These are phyloP conservation scores for Mortierella sp. DNA, from an alignment of 371 early-diverging fungal genomes.

Conservation along the genomic window DNA sequence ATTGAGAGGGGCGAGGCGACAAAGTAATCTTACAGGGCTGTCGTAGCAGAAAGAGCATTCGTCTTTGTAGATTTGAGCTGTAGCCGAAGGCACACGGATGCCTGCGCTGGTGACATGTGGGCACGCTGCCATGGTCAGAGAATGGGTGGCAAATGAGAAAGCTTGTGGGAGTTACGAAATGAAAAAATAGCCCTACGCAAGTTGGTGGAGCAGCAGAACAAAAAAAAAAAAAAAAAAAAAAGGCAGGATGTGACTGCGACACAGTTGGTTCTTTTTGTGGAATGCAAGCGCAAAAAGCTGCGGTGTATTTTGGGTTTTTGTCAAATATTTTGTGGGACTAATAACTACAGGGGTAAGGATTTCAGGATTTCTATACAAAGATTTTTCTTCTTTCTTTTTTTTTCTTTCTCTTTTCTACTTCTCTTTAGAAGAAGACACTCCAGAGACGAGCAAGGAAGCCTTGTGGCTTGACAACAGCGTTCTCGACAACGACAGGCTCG, in stretches of 20 bases:
- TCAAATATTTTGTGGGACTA: too few species aligned
- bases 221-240: too few species aligned
- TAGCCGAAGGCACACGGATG: conserved; percentile 56
- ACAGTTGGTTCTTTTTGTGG: too few species aligned
- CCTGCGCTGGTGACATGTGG: conserved; percentile 34
- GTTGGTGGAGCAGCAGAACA: too few species aligned
- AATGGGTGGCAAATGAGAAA: neutral
- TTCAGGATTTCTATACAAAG: too few species aligned
- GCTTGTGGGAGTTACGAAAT: too few species aligned
- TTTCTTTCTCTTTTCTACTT: neutral
- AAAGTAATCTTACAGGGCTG: conserved; percentile 68
- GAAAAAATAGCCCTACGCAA: too few species aligned
- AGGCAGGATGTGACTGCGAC: too few species aligned
- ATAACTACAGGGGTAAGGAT: too few species aligned
- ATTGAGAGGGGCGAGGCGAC: neutral
- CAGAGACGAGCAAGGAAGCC: conserved; percentile 34
- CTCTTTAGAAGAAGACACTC: conserved; percentile 25
- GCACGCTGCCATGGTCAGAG: conserved; percentile 40
- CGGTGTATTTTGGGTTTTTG: too few species aligned
- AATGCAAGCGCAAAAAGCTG: too few species aligned
- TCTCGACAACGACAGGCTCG: neutral
- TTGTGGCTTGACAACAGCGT: conserved; percentile 10
- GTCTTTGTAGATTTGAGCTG: conserved; percentile 86
- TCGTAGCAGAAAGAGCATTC: conserved; percentile 97
- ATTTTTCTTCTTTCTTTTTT: too few species aligned